Evolutionary conservation across 192 early-diverging fungal species (phyloP).

Genomic region (Coemansia sp.): DNA sequence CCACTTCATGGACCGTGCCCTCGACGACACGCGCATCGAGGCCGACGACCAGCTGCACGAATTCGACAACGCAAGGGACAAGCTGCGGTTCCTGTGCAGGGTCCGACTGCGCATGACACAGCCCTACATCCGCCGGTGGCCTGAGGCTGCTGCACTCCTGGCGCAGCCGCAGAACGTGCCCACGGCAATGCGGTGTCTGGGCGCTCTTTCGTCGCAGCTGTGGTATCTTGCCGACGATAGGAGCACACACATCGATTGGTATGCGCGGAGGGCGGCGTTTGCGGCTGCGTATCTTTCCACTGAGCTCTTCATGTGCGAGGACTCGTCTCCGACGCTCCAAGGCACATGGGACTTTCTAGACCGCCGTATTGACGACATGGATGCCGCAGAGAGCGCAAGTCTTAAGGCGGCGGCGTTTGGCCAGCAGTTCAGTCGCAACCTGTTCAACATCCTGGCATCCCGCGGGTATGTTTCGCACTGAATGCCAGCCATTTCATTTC

Average conservation of each 20-base stretch:
- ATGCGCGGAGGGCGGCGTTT: constrained; percentile 77
- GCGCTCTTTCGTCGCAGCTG: constrained; percentile 77
- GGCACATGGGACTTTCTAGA: constrained; percentile 83
- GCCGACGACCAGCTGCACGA: constrained; percentile 62
- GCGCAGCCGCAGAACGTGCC: constrained; percentile 77
- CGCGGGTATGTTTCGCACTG: constrained; percentile 30
- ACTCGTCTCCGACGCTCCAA: constrained; percentile 69
- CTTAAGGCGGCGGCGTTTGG: constrained; percentile 13
- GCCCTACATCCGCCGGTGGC: constrained; percentile 76
- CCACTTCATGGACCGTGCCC: constrained; percentile 71
- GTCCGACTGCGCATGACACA: constrained; percentile 69
- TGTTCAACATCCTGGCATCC: constrained; percentile 49
- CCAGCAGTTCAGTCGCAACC: constrained; percentile 47
- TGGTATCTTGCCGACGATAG: constrained; percentile 87
- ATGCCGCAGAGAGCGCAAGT: constrained; percentile 56
- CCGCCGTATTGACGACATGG: constrained; percentile 72
- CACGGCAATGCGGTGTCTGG: constrained; percentile 67
- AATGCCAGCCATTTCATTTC: background rate
- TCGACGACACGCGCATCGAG: constrained; percentile 60
- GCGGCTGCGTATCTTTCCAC: constrained; percentile 84
- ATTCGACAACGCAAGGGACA: constrained; percentile 51
- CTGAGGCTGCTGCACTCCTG: constrained; percentile 73
- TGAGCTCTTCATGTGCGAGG: constrained; percentile 93
- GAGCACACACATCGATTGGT: constrained; percentile 84
- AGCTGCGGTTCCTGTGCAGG: constrained; percentile 62